These are phyloP conservation scores for Gelatoporia subvermispora DNA, from an alignment of 768 basidiomycete species.

Conservation along the genomic window DNA sequence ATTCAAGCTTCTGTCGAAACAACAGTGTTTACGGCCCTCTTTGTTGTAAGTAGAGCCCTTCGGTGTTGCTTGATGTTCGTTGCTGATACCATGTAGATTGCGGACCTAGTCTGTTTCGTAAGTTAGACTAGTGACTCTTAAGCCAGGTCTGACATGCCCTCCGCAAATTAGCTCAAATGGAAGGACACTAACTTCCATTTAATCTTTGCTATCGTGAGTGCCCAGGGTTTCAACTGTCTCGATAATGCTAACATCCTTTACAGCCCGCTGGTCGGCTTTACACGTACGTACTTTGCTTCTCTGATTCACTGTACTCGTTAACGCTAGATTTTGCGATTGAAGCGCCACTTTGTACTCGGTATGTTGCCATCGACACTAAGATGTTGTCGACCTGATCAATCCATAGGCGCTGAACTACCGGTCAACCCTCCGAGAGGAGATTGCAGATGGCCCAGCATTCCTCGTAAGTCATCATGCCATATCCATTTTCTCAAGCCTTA, in stretches of 20 bases:
- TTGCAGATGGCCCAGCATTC: neutral
- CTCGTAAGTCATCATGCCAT: neutral
- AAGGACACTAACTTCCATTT: neutral
- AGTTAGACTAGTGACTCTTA: neutral
- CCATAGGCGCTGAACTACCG: conserved; percentile 5
- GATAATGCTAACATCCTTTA: neutral
- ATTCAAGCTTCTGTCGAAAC: conserved; percentile 6
- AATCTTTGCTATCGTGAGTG: conserved; percentile 3
- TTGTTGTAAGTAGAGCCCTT: neutral
- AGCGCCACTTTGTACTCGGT: conserved; percentile 1
- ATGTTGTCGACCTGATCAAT: neutral
- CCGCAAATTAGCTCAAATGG: neutral
- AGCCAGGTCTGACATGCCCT: neutral
- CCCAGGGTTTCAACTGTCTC: neutral
- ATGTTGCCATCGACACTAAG: neutral
- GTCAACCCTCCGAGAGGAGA: conserved; percentile 6
- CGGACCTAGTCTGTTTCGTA: neutral
- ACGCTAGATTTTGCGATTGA: neutral
- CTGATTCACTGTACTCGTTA: neutral
- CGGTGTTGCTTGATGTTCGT: neutral
- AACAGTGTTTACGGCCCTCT: neutral
- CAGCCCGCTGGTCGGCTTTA: conserved; percentile 4
- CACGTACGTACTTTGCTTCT: neutral
- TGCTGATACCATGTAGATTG: neutral
- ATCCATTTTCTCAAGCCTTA: neutral